phyloP scores from a whole-genome alignment of 2,329 filamentous ascomycete genomes.

The Aspergillus melleus region DNA sequence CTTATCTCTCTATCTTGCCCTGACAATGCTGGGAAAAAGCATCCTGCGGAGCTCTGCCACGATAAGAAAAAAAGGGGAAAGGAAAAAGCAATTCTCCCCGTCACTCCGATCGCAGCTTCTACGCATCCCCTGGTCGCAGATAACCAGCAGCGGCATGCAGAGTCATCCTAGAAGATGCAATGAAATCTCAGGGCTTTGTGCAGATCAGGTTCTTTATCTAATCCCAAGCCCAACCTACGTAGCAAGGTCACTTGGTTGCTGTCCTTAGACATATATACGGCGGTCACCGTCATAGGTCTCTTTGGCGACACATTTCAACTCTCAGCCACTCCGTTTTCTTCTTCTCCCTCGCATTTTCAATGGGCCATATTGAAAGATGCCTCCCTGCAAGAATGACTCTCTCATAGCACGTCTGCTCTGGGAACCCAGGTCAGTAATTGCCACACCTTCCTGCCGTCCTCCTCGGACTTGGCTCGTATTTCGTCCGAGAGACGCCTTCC shows the following conservation, averaged over 20 bases:
- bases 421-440: conserved; percentile 33
- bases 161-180: conserved; percentile 3
- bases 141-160: conserved; percentile 2
- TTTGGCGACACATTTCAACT: background rate
- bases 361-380: conserved; percentile 12
- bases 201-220: background rate
- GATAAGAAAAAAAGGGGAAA: no score
- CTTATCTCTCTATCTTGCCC: background rate
- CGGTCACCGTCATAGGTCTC: background rate
- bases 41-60: background rate
- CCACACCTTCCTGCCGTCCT: background rate
- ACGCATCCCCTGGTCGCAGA: background rate
- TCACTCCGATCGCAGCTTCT: background rate
- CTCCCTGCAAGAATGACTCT: conserved; percentile 18
- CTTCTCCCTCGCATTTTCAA: background rate
- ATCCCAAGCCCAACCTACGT: background rate
- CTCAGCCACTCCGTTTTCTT: background rate
- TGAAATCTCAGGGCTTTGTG: background rate
- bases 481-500: background rate
- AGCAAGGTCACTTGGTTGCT: background rate
- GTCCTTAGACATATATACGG: conserved; percentile 3
- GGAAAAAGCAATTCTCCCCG: background rate
- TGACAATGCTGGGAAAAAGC: background rate
- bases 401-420: conserved; percentile 32
- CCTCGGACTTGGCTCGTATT: background rate